Base-by-base conservation (phyloP, 2,329 filamentous ascomycete genomes). In the Plenodomus biglobosus region DNA sequence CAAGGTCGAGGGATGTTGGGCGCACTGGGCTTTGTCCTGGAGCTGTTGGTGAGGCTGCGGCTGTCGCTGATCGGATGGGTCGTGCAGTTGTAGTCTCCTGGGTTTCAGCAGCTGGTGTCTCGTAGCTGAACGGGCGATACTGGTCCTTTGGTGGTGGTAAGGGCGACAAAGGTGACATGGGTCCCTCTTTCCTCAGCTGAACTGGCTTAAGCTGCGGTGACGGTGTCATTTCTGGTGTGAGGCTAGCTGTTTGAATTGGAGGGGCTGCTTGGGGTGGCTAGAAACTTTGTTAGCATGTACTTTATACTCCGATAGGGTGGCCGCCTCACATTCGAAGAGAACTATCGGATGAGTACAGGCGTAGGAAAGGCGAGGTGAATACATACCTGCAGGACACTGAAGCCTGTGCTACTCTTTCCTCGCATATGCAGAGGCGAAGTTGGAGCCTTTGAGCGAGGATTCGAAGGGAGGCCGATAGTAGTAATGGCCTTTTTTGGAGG, bases 331-430 rank as follows among this genome's bases (percentile, higher is more conserved):
- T 50, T 46, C 42, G 24, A 30, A 44, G 36, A 50, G 41, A 15
- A 22, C 52, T 61, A 62, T 46, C 59, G 53, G n/a, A 61, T 46
- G 24, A 60, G 38, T 19, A 59, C 59, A 42, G 55, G 57, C 43
- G 58, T 42, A 43, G 58, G 59, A 37, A 61, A 55, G 40, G 59
- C 50, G 48, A 64, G 44, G 47, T 62, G 46, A 21, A 61, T 59
- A 59, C 61, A 53, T 65, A 71, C 68, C 59, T 70, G 68, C 53
- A 72, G 54, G 24, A 70, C 58, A 42, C 68, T 66, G 46, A 72
- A 70, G 24, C 68, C 65, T 13, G 69, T 70, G 47, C 62, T 70
- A 48, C 70, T 72, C 49, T 72, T 72, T 17, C 69, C 66, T 10
- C 66, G 66, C 32, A 55, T 45, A 41, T 71, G 69, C 44, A 66